Conservation (phyloP, 441 rosid species). For the Corymbia calophylla region DNA sequence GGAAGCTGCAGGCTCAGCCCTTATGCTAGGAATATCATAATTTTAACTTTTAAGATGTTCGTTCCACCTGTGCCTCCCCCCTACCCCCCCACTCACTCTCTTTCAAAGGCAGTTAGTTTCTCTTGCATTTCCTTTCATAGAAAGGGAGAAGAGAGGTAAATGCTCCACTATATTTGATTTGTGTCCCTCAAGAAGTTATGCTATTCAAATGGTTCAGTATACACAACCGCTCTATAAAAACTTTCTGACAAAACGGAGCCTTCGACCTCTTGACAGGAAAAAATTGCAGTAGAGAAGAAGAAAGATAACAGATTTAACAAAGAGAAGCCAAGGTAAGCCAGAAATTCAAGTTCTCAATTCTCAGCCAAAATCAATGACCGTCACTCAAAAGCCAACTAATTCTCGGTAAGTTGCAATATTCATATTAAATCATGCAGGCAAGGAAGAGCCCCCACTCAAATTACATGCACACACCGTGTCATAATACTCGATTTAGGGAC, state of each 20-base stretch:
- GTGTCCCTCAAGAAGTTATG: neutral
- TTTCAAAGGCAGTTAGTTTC: neutral
- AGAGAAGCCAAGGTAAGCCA: neutral
- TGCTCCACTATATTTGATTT: neutral
- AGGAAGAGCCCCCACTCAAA: neutral
- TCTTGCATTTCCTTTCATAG: neutral
- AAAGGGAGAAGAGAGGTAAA: neutral
- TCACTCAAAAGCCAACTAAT: neutral
- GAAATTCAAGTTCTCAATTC: neutral
- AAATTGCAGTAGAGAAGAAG: neutral
- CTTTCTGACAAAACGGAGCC: neutral
- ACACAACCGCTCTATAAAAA: neutral
- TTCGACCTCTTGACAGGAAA: neutral
- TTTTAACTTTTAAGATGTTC: too few relatives aligned
- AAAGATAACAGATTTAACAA: neutral
- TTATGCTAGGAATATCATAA: neutral
- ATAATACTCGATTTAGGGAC: neutral
- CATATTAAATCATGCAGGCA: neutral
- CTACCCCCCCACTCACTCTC: too few relatives aligned
- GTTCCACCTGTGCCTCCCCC: too few relatives aligned
- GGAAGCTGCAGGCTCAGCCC: neutral
- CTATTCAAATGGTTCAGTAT: neutral
- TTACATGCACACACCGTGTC: neutral
- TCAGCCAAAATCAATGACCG: neutral
- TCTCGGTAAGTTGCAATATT: neutral